These are phyloP conservation scores for Solanum gracilifrons DNA, from an alignment of 257 asterid species.

Conservation along the genomic window DNA sequence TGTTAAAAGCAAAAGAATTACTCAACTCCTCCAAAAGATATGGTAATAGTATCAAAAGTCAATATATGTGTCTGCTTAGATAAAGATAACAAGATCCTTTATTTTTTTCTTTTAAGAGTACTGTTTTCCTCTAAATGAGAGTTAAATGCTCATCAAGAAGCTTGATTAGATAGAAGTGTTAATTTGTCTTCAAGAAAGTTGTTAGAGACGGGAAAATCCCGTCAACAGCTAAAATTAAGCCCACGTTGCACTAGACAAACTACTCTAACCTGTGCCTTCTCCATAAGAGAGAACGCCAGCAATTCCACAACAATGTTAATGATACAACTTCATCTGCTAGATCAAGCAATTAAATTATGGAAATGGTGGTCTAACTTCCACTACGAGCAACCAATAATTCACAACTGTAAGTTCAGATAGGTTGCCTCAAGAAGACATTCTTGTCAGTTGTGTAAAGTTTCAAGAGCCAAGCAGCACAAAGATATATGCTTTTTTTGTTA, in stretches of 20 bases:
- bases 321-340: neutral
- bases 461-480: neutral
- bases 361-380: neutral
- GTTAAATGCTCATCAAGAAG: neutral
- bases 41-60: neutral
- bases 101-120: neutral
- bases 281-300: neutral
- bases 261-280: neutral
- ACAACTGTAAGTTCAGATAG: neutral
- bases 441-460: neutral
- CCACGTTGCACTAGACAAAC: neutral
- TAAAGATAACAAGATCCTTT: neutral
- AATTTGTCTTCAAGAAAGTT: neutral
- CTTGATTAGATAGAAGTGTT: neutral
- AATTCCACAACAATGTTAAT: neutral
- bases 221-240: neutral
- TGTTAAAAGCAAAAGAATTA: conserved; percentile 13
- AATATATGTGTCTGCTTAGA: neutral
- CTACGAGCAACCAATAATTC: neutral
- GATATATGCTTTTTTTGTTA: neutral
- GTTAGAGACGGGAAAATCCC: neutral
- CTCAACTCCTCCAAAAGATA: conserved; percentile 4
- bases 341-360: neutral
- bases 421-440: neutral
- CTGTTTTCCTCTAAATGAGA: conserved; percentile 1